These are phyloP conservation scores for Chimonanthus salicifolius DNA, from an alignment of 164 flowering plant genomes.

Conservation along the genomic window DNA sequence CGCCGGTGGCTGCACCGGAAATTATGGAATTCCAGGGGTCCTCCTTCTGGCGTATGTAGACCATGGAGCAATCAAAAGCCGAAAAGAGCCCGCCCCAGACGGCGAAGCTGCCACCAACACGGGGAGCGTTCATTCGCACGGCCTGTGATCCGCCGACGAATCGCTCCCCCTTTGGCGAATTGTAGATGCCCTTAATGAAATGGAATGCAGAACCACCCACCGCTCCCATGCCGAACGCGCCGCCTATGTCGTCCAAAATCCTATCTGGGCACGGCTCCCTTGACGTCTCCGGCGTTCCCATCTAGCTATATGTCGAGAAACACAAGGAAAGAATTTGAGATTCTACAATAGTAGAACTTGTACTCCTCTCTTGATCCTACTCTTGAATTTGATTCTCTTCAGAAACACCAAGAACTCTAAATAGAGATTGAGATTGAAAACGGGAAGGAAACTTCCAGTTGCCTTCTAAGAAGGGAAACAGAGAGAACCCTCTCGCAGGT, in stretches of 20 bases:
- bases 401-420: too few relatives aligned
- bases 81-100: conserved; percentile 92
- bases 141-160: too few relatives aligned
- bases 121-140: conserved; percentile 59
- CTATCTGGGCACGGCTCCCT: conserved; percentile 88
- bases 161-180: conserved; percentile 63
- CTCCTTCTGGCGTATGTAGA: conserved; percentile 81
- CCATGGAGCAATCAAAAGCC: conserved; percentile 79
- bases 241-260: conserved; percentile 79
- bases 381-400: too few relatives aligned
- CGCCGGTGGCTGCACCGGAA: conserved; percentile 91
- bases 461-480: too few relatives aligned
- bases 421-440: too few relatives aligned
- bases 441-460: too few relatives aligned
- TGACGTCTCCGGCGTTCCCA: conserved; percentile 47
- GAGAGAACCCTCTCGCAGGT: too few relatives aligned
- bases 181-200: conserved; percentile 48
- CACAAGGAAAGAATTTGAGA: too few relatives aligned
- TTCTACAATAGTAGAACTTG: too few relatives aligned
- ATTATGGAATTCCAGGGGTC: conserved; percentile 94
- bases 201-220: too few relatives aligned
- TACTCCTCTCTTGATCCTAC: too few relatives aligned
- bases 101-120: conserved; percentile 82
- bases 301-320: too few relatives aligned
- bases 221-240: conserved; percentile 53